Evolutionary conservation across 1,284 basidiomycete genomes (phyloP).

Genomic region (Cystodermella granulosa): DNA sequence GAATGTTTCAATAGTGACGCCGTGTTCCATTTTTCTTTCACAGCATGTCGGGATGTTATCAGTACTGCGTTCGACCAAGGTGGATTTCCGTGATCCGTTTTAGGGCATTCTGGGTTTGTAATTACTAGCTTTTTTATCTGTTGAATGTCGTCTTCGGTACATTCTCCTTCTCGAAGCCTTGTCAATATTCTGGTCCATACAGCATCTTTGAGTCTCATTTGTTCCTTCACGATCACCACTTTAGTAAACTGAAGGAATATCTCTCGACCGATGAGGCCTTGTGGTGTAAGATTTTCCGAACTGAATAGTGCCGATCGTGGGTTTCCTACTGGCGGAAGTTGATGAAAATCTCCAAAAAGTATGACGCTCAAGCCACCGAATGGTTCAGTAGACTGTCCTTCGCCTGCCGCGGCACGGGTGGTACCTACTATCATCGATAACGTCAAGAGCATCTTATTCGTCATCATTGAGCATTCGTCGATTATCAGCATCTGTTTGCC

Average conservation of each 20-base stretch:
- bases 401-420: background rate
- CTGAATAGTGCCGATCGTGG: conserved; percentile 8
- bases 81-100: conserved; percentile 12
- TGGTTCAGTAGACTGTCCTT: background rate
- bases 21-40: conserved; percentile 30
- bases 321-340: conserved; percentile 35
- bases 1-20: conserved; percentile 16
- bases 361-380: conserved; percentile 31
- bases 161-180: conserved; percentile 19
- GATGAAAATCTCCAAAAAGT: conserved; percentile 37
- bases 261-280: background rate
- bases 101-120: conserved; percentile 6
- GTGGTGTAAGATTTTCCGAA: background rate
- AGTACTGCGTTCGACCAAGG: conserved; percentile 30
- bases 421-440: conserved; percentile 4
- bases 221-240: conserved; percentile 15
- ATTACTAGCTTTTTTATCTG: conserved; percentile 24
- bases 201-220: conserved; percentile 24
- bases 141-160: conserved; percentile 21
- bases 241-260: background rate
- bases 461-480: conserved; percentile 32
- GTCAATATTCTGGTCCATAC: conserved; percentile 26
- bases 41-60: conserved; percentile 21
- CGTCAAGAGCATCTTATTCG: conserved; percentile 9
- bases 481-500: conserved; percentile 16